Evolutionary conservation across 2,329 filamentous ascomycete genomes (phyloP).

Genomic region (Cephalotrichum gorgonifer): DNA sequence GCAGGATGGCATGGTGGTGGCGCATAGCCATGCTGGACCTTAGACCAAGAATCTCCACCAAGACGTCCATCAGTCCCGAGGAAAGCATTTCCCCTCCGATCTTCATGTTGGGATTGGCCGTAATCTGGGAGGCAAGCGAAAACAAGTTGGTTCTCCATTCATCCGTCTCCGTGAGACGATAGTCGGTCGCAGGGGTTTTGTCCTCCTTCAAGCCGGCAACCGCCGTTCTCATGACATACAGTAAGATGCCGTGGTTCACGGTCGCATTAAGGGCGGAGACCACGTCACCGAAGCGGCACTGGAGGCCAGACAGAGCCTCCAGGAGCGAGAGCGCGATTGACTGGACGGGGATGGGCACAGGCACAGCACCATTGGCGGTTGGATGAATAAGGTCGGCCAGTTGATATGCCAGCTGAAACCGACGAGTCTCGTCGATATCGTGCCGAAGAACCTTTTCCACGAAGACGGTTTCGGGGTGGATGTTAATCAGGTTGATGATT

Average conservation of each 20-base stretch:
- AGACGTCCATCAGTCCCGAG: constrained; percentile 78
- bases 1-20: constrained; percentile 72
- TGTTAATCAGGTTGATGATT: constrained; percentile 83
- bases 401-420: constrained; percentile 84
- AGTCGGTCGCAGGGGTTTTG: constrained; percentile 39
- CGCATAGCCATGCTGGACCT: constrained; percentile 74
- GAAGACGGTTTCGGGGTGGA: constrained; percentile 75
- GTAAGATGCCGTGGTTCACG: constrained; percentile 89
- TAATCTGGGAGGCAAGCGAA: constrained; percentile 70
- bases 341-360: constrained; percentile 67
- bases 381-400: constrained; percentile 86
- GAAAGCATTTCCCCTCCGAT: constrained; percentile 77
- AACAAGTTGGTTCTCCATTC: constrained; percentile 89
- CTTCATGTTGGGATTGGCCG: constrained; percentile 32
- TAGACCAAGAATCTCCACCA: constrained; percentile 79
- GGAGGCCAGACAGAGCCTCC: constrained; percentile 75
- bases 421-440: constrained; percentile 80
- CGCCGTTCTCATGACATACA: constrained; percentile 86
- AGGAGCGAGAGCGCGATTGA: constrained; percentile 72
- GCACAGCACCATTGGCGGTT: constrained; percentile 54
- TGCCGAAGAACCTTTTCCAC: constrained; percentile 76
- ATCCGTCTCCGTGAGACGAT: constrained; percentile 58
- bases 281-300: constrained; percentile 68
- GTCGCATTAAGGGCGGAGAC: constrained; percentile 87
- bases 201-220: constrained; percentile 67